Evolutionary conservation across 805 yeast genomes (phyloP), one percentile per base, ranked within the genome.

Genomic region (Torulaspora delbrueckii): DNA sequence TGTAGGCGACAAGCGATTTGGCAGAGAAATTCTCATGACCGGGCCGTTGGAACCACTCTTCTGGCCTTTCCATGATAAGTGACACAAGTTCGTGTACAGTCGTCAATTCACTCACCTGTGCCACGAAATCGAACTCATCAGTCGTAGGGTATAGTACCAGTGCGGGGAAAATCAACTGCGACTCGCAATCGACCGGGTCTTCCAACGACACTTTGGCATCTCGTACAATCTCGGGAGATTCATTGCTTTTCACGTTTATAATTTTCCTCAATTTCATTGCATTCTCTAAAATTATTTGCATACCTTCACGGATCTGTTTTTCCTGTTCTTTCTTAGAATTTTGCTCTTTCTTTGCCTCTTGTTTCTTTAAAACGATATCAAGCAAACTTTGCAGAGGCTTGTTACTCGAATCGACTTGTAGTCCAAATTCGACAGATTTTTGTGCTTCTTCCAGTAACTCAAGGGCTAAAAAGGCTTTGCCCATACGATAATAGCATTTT

Each of bases 401-500:
- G 57, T 86, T 85, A 9, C 72, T 74, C 0, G 77, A 65, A 45
- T 86, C 95, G 24, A 84, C 56, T 4, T 72, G 66, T 37, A 81
- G 60, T 0, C 90, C 95, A 58, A 84, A 86, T 30, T 76, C 70
- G 42, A 83, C 65, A 5, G 89, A 75, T 46, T 78, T 80, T 36
- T 70, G 68, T 5, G 91, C 87, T 58, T 91, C 98, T 16, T 84
- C 86, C 42, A 70, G 74, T 54, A 77, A 77, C 23, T 77, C 84
- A 5, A 93, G 72, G 0, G 77, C 75, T 44, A 80, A 71, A 52
- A 86, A 86, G 0, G 98, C 96, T 59, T 76, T 84, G 0, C 87
- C 91, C 40, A 95, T 81, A 54, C 98, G 74, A 65, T 72, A 93
- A 58, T 85, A 78, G 0, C 98, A 97, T 67, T 93, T 93, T 39